Percentiles rank a stretch among this genome's conserved stretches.
phyloP scores from a whole-genome alignment of 140 eudicot species.

The Flaveria floridana region DNA sequence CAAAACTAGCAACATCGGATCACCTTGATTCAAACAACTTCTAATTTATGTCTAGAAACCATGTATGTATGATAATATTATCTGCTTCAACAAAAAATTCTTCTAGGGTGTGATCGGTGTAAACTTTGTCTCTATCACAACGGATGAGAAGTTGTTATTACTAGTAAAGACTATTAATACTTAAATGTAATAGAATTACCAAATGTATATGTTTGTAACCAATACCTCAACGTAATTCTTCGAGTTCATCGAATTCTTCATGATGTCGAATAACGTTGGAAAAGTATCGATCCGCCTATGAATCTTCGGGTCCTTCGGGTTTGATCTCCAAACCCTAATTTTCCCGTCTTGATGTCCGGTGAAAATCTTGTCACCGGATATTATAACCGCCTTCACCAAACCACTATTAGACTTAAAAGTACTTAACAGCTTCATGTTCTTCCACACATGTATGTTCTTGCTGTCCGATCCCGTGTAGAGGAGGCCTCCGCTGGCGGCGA shows the following conservation, averaged over 20 bases:
- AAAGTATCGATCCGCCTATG: slow-evolving; percentile 56
- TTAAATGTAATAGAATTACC: too few relatives aligned
- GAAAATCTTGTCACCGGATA: slow-evolving; percentile 53
- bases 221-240: slow-evolving; percentile 57
- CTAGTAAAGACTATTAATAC: too few relatives aligned
- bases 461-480: slow-evolving; percentile 12
- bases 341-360: slow-evolving; percentile 50
- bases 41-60: too few relatives aligned
- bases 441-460: slow-evolving; percentile 76
- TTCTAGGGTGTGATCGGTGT: too few relatives aligned
- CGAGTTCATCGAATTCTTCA: slow-evolving; percentile 58
- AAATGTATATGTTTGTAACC: not conserved
- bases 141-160: too few relatives aligned
- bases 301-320: slow-evolving; percentile 42
- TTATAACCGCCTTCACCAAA: slow-evolving; percentile 62
- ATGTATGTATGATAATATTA: too few relatives aligned
- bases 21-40: too few relatives aligned
- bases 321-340: slow-evolving; percentile 61
- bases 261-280: slow-evolving; percentile 57
- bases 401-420: slow-evolving; percentile 76
- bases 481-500: not conserved
- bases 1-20: too few relatives aligned
- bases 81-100: too few relatives aligned
- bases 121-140: too few relatives aligned
- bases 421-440: slow-evolving; percentile 49